Evolutionary conservation across 768 basidiomycete species (phyloP).

Genomic region (Calocybe indica): DNA sequence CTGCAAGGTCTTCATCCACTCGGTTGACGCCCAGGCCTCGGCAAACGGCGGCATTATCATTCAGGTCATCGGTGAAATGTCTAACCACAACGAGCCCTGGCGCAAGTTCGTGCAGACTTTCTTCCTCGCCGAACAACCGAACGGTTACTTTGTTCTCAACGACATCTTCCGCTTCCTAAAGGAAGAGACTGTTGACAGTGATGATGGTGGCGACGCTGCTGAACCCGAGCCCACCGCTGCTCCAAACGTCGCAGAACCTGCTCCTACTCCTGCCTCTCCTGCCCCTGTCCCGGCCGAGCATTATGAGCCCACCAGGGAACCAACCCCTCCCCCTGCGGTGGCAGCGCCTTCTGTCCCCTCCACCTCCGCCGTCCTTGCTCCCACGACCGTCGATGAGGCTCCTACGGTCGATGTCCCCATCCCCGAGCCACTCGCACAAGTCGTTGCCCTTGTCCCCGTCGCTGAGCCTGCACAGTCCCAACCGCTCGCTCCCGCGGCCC

Average conservation of each 20-base stretch:
- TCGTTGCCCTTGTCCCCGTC: conserved; percentile 23
- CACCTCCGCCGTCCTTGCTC: not conserved
- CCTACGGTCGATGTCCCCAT: conserved; percentile 2
- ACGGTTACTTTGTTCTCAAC: conserved; percentile 99
- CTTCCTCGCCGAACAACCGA: conserved; percentile 98
- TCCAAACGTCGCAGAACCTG: conserved; percentile 15
- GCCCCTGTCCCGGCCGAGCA: conserved; percentile 21
- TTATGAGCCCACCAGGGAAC: conserved; percentile 11
- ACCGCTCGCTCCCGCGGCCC: conserved; percentile 22
- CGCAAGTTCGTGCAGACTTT: conserved; percentile 99
- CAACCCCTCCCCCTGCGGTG: conserved; percentile 25
- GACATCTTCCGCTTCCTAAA: conserved; percentile 99
- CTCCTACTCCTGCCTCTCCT: conserved; percentile 8
- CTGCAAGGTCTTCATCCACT: conserved; percentile 99
- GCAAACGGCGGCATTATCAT: conserved; percentile 96
- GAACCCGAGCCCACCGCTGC: conserved; percentile 30
- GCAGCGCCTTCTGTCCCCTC: conserved; percentile 13
- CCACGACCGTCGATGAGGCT: not conserved
- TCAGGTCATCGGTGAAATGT: conserved; percentile 99
- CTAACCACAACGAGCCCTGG: conserved; percentile 88
- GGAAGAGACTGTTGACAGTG: conserved; percentile 84
- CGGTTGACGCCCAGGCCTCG: conserved; percentile 95
- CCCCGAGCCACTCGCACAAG: conserved; percentile 12
- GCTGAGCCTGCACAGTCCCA: conserved; percentile 31
- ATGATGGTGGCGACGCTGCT: conserved; percentile 51